These are phyloP conservation scores for Backusella tarrabulga DNA, from an alignment of 192 early-diverging fungal species.

Conservation along the genomic window DNA sequence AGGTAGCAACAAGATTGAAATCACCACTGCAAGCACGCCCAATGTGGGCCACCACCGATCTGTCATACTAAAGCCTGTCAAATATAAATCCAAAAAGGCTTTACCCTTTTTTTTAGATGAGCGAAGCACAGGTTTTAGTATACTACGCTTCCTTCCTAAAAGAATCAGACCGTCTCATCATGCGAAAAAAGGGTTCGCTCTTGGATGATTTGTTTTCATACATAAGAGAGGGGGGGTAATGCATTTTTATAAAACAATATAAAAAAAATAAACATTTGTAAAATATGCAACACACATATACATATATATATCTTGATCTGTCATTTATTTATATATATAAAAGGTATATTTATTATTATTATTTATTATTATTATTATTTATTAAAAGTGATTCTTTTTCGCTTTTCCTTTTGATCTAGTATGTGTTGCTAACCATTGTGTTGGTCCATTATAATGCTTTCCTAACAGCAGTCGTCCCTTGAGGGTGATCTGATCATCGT, in stretches of 20 bases:
- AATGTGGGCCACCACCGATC: neutral
- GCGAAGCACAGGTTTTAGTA: neutral
- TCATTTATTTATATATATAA: neutral
- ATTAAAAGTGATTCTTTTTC: neutral
- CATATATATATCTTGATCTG: neutral
- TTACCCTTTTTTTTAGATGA: neutral
- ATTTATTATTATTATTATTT: neutral
- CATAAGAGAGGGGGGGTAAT: too few species aligned
- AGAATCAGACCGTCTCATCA: neutral
- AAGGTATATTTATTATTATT: neutral
- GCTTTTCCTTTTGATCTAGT: neutral
- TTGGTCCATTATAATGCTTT: constrained; percentile 29
- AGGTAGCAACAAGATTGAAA: neutral
- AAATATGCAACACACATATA: neutral
- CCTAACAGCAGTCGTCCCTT: constrained; percentile 36
- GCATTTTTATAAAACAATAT: neutral
- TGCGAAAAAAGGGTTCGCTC: neutral
- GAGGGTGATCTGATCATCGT: constrained; percentile 5
- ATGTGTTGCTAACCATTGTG: neutral
- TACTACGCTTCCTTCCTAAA: neutral
- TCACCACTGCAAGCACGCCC: neutral
- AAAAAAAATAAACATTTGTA: neutral
- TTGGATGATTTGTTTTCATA: neutral
- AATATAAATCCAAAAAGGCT: neutral
- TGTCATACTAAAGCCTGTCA: neutral